Evolutionary conservation across 352 stramenopile genomes (phyloP), one percentile per base, ranked within the genome.

Genomic region (Globisporangium apiculatum): DNA sequence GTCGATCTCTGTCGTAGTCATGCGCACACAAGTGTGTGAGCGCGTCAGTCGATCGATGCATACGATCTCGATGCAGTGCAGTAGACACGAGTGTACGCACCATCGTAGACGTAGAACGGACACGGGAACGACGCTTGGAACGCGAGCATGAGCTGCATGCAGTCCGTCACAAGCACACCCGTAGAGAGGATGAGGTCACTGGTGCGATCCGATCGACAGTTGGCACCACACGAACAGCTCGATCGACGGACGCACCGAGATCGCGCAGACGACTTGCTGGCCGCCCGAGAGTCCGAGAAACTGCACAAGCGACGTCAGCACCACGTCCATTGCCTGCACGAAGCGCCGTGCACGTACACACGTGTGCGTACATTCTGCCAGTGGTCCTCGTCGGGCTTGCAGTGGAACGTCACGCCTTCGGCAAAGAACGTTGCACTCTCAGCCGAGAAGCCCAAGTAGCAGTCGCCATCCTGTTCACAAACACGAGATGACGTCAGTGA

Each of bases 381-480:
- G 43, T 74, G 66, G 42, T 54, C 65, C 47, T 76, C 69, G 47
- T 76, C 69, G n/a, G 69, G 69, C 45, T 76, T 76, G 57, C 69
- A 76, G n/a, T 72, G 65, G 11, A 76, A 52, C 11, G 57, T 65
- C 15, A 76, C 56, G n/a, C 69, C 69, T 53, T 74, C 65, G 6
- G 24, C 42, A 18, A 76, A 76, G 8, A 76, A 58, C 2, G 69
- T 69, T 0, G 62, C 60, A 55, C 57, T 68, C 35, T 76, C 69
- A 8, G 48, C 43, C 3, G 69, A 73, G 43, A 71, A 74, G 1
- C 54, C 64, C 48, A 76, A 53, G 53, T 74, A 76, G 46, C 66
- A 73, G 38, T 76, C 69, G 46, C 69, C 69, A 58, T 76, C 66
- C 69, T 76, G 47, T 31, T 31, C 24, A 31, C 24, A 31, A 31